Base-by-base conservation (phyloP, 2,329 filamentous ascomycete genomes). In the Dothideomycetes sp. region DNA sequence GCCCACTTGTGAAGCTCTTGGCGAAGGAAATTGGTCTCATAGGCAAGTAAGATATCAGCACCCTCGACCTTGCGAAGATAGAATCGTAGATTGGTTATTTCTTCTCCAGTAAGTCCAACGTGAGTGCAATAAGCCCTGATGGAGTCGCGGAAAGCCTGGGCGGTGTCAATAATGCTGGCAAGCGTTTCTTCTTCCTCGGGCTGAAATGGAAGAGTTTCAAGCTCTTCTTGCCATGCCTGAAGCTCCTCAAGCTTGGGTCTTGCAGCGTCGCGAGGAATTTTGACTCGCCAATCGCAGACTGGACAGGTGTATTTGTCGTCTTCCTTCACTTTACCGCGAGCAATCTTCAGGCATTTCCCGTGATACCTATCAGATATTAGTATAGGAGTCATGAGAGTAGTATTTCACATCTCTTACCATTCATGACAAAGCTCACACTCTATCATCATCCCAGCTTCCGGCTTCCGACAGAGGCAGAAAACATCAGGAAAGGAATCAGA, bases 381-480 rank as follows among this genome's bases (percentile, higher is more conserved):
- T n/a, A n/a, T 29, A 12, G 12, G 12, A 8, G 12, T 29, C 12
- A 29, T 8, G 7, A 7, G 24, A 19, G 19, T 33, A 9, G 27
- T 8, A 39, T 16, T 29, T 11, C 4, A 18, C 31, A 33, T 19
- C 15, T 68, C 79, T 68, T 60, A 88, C 91, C 91, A 98, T 66
- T 98, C 91, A 54, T 95, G 89, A 61, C 91, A 98, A 30, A 95
- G 71, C 58, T 96, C 91, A 58, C 91, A 98, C 62, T 98, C 91
- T 52, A 98, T 96, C 91, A 98, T 98, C 82, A 96, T 93, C 37
- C 91, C 91, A 29, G 89, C 87, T 61, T 98, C 91, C 5, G 86
- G 77, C 47, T 81, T 85, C 44, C 91, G 79, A 63, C 91, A 98
- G 49, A 98, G 94, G 61, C 91, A 98, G 59, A 96, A 98, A 0